Percentiles rank a stretch among this genome's conserved stretches.
Evolutionary conservation across 768 basidiomycete species (phyloP).

Genomic region (Lentinula aciculospora): DNA sequence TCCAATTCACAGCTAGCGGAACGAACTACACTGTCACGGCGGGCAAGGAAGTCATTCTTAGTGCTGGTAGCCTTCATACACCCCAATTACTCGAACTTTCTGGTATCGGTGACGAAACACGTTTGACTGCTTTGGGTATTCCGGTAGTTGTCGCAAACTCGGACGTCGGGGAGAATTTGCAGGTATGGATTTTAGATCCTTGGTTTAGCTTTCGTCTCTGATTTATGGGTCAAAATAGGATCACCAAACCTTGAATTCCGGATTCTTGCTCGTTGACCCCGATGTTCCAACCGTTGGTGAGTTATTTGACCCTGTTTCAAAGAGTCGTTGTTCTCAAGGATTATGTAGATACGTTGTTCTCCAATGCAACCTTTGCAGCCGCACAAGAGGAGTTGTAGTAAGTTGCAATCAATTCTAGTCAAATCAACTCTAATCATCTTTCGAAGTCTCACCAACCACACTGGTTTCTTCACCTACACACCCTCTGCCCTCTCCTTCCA

Average conservation of each 20-base stretch:
- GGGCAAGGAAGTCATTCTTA: slow-evolving; percentile 39
- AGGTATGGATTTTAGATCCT: slow-evolving; percentile 16
- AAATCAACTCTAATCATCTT: background rate
- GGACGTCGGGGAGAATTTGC: slow-evolving; percentile 47
- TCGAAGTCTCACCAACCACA: background rate
- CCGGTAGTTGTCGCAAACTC: slow-evolving; percentile 19
- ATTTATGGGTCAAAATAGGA: background rate
- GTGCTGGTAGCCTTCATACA: slow-evolving; percentile 27
- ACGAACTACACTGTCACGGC: slow-evolving; percentile 27
- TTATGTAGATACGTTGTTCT: background rate
- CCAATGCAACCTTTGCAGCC: background rate
- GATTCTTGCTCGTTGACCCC: background rate
- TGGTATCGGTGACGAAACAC: slow-evolving; percentile 38
- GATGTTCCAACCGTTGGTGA: background rate
- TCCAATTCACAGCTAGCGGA: slow-evolving; percentile 28
- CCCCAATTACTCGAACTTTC: slow-evolving; percentile 48
- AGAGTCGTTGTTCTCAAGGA: background rate
- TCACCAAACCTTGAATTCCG: background rate
- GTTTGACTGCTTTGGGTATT: slow-evolving; percentile 32
- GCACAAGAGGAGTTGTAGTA: background rate
- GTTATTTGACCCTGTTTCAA: background rate
- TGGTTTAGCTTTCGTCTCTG: background rate
- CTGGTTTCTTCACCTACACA: background rate
- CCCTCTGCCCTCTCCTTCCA: slow-evolving; percentile 1
- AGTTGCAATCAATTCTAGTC: background rate